phyloP scores from a whole-genome alignment of 148 eudicot species.

The Bassia scoparia region DNA sequence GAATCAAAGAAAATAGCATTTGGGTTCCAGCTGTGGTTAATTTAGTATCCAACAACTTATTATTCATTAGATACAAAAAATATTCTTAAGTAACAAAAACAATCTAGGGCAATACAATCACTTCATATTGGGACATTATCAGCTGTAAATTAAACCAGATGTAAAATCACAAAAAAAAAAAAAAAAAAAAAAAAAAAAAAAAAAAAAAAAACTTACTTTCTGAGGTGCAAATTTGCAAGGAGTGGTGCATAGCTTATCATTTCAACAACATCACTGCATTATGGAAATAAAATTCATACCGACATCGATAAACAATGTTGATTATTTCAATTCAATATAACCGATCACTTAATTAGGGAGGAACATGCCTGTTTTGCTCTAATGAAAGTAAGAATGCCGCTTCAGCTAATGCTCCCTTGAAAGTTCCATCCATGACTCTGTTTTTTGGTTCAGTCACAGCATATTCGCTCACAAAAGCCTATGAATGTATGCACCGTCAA shows the following conservation, averaged over 20 bases:
- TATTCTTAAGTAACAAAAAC: too few species aligned
- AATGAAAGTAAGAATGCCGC: slow-evolving; percentile 29
- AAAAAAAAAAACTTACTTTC: slow-evolving; percentile 24
- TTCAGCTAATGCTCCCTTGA: slow-evolving; percentile 28
- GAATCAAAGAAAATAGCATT: slow-evolving; percentile 75
- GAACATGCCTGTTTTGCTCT: not conserved
- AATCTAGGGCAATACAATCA: too few species aligned
- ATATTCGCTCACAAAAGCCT: slow-evolving; percentile 34
- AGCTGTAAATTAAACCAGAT: too few species aligned
- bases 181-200: not conserved
- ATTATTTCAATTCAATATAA: not conserved
- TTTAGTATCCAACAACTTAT: too few species aligned
- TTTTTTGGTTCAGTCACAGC: slow-evolving; percentile 16
- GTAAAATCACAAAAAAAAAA: not conserved
- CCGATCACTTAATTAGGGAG: not conserved
- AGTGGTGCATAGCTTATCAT: slow-evolving; percentile 94
- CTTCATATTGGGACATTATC: too few species aligned
- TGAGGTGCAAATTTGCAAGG: slow-evolving; percentile 53
- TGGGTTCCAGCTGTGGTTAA: slow-evolving; percentile 47
- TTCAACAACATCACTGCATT: slow-evolving; percentile 75
- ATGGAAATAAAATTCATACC: not conserved
- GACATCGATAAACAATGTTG: not conserved
- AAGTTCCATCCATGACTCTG: slow-evolving; percentile 14
- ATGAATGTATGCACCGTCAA: not conserved
- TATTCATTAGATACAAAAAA: too few species aligned